These are phyloP conservation scores for Tulasnella calospora DNA, from an alignment of 768 basidiomycete genomes.

Conservation along the genomic window DNA sequence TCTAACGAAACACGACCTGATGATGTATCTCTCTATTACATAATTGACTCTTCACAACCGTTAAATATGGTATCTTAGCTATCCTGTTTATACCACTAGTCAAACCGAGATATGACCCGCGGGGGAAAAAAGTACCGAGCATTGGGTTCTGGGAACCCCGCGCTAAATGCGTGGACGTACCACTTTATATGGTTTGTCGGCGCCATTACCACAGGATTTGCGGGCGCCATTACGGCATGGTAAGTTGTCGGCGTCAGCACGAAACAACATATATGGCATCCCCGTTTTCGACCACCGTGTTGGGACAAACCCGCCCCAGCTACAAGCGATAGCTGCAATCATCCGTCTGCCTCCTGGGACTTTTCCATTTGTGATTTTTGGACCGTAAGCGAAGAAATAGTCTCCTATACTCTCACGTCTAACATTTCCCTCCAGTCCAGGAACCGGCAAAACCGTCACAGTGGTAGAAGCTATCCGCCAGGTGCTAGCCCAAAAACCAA, in stretches of 20 bases:
- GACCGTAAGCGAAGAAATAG: constrained; percentile 4
- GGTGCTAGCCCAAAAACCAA: background rate
- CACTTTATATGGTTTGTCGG: no score
- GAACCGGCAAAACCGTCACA: constrained; percentile 24
- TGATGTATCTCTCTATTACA: no score
- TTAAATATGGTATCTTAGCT: no score
- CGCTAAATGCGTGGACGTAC: no score
- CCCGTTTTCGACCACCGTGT: background rate
- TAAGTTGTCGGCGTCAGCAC: constrained; percentile 23
- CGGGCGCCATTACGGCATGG: constrained; percentile 29
- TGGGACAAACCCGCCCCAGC: constrained; percentile 2
- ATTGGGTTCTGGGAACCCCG: no score
- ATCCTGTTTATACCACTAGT: no score
- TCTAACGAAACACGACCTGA: no score
- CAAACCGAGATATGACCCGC: no score
- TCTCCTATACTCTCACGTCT: no score
- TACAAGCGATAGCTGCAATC: constrained; percentile 13
- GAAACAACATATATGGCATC: background rate
- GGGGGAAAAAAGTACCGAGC: no score
- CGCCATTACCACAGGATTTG: no score
- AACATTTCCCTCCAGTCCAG: constrained; percentile 1
- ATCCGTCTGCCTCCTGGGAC: background rate
- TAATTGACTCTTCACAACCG: no score
- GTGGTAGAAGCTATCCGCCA: constrained; percentile 19
- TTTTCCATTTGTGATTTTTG: constrained; percentile 15